These are phyloP conservation scores for Plasmopara muralis DNA, from an alignment of 352 stramenopile species.

Conservation along the genomic window DNA sequence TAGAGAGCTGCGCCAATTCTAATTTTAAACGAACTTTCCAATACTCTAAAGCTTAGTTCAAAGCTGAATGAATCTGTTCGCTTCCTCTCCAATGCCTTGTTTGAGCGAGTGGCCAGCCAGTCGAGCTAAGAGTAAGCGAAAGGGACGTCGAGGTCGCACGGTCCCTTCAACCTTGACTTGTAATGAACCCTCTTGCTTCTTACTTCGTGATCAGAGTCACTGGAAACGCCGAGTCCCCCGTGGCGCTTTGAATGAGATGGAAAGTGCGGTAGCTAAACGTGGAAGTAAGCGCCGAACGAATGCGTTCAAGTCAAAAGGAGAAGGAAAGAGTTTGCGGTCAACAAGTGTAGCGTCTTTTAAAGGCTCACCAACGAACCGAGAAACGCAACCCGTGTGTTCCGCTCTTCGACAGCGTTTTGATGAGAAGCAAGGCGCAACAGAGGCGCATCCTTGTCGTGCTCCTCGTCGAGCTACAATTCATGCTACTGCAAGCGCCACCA, in stretches of 20 bases:
- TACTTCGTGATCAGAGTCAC: slow-evolving; percentile 5
- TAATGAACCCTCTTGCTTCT: background rate
- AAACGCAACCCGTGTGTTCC: no score
- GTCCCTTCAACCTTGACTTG: background rate
- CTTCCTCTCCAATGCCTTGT: slow-evolving; percentile 2
- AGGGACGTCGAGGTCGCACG: slow-evolving; percentile 15
- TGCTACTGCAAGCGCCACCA: background rate
- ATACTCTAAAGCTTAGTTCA: no score
- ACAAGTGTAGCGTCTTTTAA: background rate
- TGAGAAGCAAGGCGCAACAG: no score
- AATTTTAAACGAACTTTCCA: no score
- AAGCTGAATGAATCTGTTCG: slow-evolving; percentile 14
- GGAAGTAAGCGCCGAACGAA: slow-evolving; percentile 4
- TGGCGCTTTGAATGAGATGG: slow-evolving; percentile 1
- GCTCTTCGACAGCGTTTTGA: no score
- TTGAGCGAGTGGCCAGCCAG: slow-evolving; percentile 3
- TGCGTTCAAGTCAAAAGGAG: background rate
- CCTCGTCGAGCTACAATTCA: background rate
- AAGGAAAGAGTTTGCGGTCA: slow-evolving; percentile 8
- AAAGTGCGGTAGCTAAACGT: background rate
- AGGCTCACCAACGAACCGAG: slow-evolving; percentile 16
- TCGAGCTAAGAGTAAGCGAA: slow-evolving; percentile 16
- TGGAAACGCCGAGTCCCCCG: slow-evolving; percentile 5
- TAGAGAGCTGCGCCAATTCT: no score
- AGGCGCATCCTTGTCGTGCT: no score